Base-by-base conservation (phyloP, 495 filamentous ascomycete genomes). In the Chaetomium cochliodes region DNA sequence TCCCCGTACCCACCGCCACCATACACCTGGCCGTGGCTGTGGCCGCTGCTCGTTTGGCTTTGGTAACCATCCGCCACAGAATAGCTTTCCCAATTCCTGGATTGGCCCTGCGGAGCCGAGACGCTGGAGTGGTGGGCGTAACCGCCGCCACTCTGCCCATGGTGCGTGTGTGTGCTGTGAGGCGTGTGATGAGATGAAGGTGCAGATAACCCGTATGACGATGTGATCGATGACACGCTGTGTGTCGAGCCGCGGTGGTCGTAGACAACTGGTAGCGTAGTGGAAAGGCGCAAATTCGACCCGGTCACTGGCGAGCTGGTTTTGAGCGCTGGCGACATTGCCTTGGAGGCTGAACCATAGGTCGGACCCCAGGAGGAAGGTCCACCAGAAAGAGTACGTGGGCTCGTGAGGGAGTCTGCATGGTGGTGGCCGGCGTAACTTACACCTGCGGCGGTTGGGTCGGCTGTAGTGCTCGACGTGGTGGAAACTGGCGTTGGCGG, bases 291-390 rank as follows among this genome's bases (percentile, higher is more conserved):
- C 5, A 75, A 59, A 4, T 63, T 58, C 3, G 69, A 67, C 16
- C 64, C 53, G 15, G 70, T 41, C 6, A 67, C 63, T 2, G 74
- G 69, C 0, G 73, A 70, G 28, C 18, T 72, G 3, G 75, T 72
- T 69, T 80, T 80, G 30, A 78, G 60, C 0, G 64, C 62, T 4
- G 78, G 79, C 3, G 79, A 81, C 67, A 80, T 76, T 4, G 74
- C 72, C 37, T 69, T 71, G 7, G 54, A 41, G 0, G 74, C 42
- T 4, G 63, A 52, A 15, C 71, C 67, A 59, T 81, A 81, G 0
- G 75, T 58, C 0, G 67, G 53, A 15, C 39, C 62, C 79, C 78
- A 81, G 2, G 70, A 66, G 0, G 79, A 66, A 2, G 72, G 62
- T 0, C 69, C 73, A 2, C 78, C 78, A 8, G 73, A 69, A 0